Base-by-base conservation (phyloP, 1,139 yeast species). In the Yamadazyma sp. region DNA sequence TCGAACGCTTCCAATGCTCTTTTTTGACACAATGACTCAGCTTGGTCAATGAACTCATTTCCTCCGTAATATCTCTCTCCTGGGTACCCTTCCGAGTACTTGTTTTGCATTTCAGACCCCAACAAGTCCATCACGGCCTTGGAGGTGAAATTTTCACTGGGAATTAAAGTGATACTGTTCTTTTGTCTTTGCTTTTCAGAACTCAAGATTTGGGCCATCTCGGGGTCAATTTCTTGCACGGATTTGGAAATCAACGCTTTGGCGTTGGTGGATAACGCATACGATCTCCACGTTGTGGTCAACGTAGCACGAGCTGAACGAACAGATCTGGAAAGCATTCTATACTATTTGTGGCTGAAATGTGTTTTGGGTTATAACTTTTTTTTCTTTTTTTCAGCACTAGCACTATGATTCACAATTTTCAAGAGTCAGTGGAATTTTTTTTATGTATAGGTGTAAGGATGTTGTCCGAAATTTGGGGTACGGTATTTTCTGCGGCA, bases 61-160 rank as follows among this genome's bases (percentile, higher is more conserved):
- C 98, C 98, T 62, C 98, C 98, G 58, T 91, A 91, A 71, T 91
- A 91, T 64, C 98, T 82, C 56, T 89, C 96, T 48, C 96, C 96
- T 37, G 98, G 98, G 68, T 91, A 91, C 45, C 97, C 97, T 70
- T 91, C 98, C n/a, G 96, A 88, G 69, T 91, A 91, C 75, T 91
- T 91, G 78, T 91, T 91, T 68, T 88, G 94, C 96, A 91, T 88
- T 66, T 88, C 96, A 15, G 96, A 85, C 43, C 98, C 97, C 57
- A 91, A 77, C 37, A 91, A 77, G 58, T 91, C 96, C 83, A 91
- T 86, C 22, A 91, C 98, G 17, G 97, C 89, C 61, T 82, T 84
- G 36, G 97, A 87, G 41, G 98, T 91, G 71, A 89, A 88, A 68
- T 91, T 91, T 66, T 91, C 98, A 25, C 95, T 85, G 29, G 98